Percentiles rank a stretch among this genome's conserved stretches.
Conservation (phyloP, 2,329 filamentous ascomycete species). For the Beauveria caledonica region DNA sequence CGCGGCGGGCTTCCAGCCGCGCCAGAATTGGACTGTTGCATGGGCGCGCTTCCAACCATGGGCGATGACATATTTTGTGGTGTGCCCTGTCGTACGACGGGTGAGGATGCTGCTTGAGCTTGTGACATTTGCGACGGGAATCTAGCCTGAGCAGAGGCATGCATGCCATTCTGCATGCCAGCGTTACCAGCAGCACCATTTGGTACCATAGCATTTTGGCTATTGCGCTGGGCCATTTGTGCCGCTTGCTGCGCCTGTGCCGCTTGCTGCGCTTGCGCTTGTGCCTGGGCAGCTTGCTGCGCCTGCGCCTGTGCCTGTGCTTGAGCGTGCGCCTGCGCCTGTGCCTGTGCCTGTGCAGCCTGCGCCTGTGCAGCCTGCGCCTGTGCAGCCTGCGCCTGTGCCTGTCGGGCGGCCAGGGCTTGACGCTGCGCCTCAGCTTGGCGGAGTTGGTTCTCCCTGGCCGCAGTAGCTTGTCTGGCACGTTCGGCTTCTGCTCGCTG, state of each 20-base stretch:
- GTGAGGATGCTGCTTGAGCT: slow-evolving; percentile 55
- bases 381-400: slow-evolving; percentile 20
- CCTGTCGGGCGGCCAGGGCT: slow-evolving; percentile 24
- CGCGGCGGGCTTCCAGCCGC: slow-evolving; percentile 61
- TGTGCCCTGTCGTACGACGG: slow-evolving; percentile 53
- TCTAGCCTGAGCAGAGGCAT: slow-evolving; percentile 30
- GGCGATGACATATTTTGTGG: slow-evolving; percentile 59
- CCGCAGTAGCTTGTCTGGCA: slow-evolving; percentile 28
- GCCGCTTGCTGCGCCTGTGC: slow-evolving; percentile 17
- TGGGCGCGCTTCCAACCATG: slow-evolving; percentile 52
- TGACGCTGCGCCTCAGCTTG: slow-evolving; percentile 29
- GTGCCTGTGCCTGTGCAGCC: slow-evolving; percentile 20
- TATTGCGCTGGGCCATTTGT: slow-evolving; percentile 24
- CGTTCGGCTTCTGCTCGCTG: slow-evolving; percentile 34
- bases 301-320: slow-evolving; percentile 12
- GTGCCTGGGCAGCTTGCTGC: slow-evolving; percentile 5
- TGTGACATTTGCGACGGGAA: slow-evolving; percentile 52
- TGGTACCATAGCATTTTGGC: slow-evolving; percentile 31
- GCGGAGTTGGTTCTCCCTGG: slow-evolving; percentile 28
- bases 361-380: slow-evolving; percentile 17
- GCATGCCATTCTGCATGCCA: slow-evolving; percentile 30
- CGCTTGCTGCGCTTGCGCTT: slow-evolving; percentile 9
- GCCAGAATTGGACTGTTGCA: slow-evolving; percentile 58
- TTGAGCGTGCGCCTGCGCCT: slow-evolving; percentile 22
- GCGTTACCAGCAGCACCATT: slow-evolving; percentile 26